Evolutionary conservation across 2,329 filamentous ascomycete genomes (phyloP).

Genomic region (Cyclaneusma minus): DNA sequence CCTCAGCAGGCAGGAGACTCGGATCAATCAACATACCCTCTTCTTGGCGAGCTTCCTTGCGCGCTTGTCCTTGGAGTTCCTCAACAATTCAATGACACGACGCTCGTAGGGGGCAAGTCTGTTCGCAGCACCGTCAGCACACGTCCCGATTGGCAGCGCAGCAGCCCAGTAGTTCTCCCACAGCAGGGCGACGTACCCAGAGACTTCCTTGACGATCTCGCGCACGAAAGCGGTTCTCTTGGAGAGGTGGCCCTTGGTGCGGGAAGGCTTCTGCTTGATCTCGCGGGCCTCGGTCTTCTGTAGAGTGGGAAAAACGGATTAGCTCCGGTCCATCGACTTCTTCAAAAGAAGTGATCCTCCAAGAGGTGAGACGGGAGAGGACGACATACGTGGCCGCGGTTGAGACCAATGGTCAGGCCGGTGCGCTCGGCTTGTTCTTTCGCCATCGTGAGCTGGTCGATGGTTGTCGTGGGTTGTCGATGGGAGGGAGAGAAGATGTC

Average conservation of each 20-base stretch:
- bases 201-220: conserved; percentile 96
- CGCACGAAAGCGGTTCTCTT: conserved; percentile 95
- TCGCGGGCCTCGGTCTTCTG: conserved; percentile 75
- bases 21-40: conserved; percentile 48
- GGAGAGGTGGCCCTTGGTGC: conserved; percentile 89
- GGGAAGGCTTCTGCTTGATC: conserved; percentile 62
- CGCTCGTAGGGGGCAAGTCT: conserved; percentile 92
- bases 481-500: too few relatives aligned
- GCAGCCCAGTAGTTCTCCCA: background rate
- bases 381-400: conserved; percentile 48
- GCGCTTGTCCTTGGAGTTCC: conserved; percentile 99
- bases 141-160: background rate
- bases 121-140: conserved; percentile 16
- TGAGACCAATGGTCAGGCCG: conserved; percentile 45
- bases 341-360: conserved; percentile 48
- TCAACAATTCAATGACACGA: conserved; percentile 95
- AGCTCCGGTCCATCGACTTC: conserved; percentile 44
- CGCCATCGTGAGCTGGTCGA: conserved; percentile 38
- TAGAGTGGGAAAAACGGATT: conserved; percentile 15
- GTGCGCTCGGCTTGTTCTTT: conserved; percentile 40
- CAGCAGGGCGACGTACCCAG: conserved; percentile 49
- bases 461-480: conserved; percentile 8
- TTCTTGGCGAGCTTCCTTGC: conserved; percentile 99
- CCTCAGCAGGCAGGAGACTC: background rate
- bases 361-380: conserved; percentile 45